Evolutionary conservation across 345 rosid genomes (phyloP).

Genomic region (Syzygium jambos): DNA sequence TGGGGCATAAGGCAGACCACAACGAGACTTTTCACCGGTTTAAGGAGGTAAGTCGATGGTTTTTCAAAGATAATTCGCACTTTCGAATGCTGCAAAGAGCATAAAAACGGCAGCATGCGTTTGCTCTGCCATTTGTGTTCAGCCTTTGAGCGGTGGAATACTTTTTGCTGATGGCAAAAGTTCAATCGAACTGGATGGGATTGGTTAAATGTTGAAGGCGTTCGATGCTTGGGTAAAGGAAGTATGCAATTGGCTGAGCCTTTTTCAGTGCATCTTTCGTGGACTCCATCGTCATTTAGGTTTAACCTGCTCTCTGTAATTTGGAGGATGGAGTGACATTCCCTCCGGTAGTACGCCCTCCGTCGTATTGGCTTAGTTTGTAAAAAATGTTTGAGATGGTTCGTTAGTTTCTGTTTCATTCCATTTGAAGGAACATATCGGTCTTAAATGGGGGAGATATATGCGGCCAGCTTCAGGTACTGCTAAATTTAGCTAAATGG

Average conservation of each 20-base stretch:
- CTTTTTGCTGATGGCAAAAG: neutral
- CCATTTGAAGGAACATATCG: neutral
- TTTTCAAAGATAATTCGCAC: neutral
- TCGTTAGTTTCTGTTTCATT: neutral
- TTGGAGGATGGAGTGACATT: neutral
- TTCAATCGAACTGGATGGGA: neutral
- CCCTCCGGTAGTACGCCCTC: neutral
- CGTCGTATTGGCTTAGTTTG: neutral
- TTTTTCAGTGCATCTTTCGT: neutral
- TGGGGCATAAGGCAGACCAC: slow-evolving; percentile 2
- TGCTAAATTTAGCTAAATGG: neutral
- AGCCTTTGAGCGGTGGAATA: neutral
- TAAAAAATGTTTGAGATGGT: neutral
- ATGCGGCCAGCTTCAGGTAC: neutral
- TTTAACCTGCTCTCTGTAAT: neutral
- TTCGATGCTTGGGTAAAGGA: neutral
- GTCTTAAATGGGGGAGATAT: neutral
- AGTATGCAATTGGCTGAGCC: neutral
- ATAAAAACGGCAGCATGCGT: neutral
- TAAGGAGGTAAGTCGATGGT: slow-evolving; percentile 40
- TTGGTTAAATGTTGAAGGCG: neutral
- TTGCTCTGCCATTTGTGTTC: neutral
- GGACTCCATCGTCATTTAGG: neutral
- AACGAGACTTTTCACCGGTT: slow-evolving; percentile 52
- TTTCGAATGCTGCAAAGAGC: neutral